Conservation (phyloP, 345 rosid species). For the Aquilaria malaccensis region DNA sequence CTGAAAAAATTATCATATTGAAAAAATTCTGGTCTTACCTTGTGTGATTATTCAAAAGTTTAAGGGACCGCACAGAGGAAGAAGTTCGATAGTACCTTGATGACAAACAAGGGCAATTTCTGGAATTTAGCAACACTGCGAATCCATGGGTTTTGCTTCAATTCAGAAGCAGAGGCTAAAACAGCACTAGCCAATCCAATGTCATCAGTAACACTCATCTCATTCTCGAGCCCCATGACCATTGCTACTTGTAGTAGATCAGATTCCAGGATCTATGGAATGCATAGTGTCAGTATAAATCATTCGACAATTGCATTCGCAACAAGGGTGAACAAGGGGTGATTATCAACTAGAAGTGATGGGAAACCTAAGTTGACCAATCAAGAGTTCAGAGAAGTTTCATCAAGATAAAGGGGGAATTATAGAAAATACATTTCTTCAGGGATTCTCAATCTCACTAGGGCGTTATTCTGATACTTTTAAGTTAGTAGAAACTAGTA, state of each 20-base stretch:
- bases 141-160: conserved; percentile 79
- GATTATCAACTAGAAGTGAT: not conserved
- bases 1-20: not conserved
- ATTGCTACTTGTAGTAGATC: conserved; percentile 84
- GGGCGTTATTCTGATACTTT: too few relatives aligned
- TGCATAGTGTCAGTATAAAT: conserved; percentile 15
- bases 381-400: not conserved
- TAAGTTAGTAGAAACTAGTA: too few relatives aligned
- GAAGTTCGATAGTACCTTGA: conserved; percentile 41
- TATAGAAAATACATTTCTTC: too few relatives aligned
- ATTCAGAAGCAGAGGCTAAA: conserved; percentile 65
- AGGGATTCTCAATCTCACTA: too few relatives aligned
- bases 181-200: conserved; percentile 80
- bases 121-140: conserved; percentile 82
- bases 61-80: too few relatives aligned
- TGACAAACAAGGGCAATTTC: conserved; percentile 67
- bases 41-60: too few relatives aligned
- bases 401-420: too few relatives aligned
- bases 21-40: too few relatives aligned
- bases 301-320: not conserved
- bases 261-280: conserved; percentile 61
- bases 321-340: not conserved
- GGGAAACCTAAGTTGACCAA: not conserved
- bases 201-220: conserved; percentile 71
- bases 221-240: conserved; percentile 82